Evolutionary conservation across 768 basidiomycete genomes (phyloP), one percentile per base, ranked within the genome.

Genomic region (Boletus eberwhitei): DNA sequence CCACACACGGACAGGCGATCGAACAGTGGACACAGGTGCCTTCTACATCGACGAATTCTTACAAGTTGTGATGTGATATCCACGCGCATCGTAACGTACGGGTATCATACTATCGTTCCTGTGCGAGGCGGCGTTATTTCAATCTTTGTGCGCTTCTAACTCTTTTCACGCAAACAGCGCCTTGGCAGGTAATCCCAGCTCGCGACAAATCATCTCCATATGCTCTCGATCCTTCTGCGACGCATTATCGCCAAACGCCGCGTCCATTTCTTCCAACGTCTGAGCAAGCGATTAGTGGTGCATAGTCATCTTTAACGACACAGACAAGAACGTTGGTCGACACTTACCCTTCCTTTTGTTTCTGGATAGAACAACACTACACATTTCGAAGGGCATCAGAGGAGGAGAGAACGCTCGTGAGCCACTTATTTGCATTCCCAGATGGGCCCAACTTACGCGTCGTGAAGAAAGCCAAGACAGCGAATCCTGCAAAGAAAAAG

Each of bases 261-360:
- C 63, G 31, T 71, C 63, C 71, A 71, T 72, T 37, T 72, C 69
- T 50, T 71, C 69, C 47, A 71, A 47, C 1, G 71, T 71, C 71
- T 72, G 40, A 5, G n/a, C 8, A 19, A 46, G 17, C 36, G 47
- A 14, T 43, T 29, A 59, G 50, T 14, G 4, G 32, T 14, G 3
- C 3, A 36, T 31, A 22, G 9, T n/a, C 21, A 31, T 35, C 4
- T 14, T 11, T 35, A 16, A 29, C 19, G 17, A 36, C 19, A 4
- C 14, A 12, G 7, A 16, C 3, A 44, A 26, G 5, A 32, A 36
- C 24, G 11, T 5, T 34, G 6, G n/a, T 51, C 9, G 8, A 43
- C 29, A 60, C 69, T 60, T 22, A 72, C 69, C 54, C 61, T 68
- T 37, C 69, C 71, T 24, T 65, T 72, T 17, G 69, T 71, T 53